phyloP scores from a whole-genome alignment of 2,329 filamentous ascomycete species.

The Colletotrichum neosansevieriae region DNA sequence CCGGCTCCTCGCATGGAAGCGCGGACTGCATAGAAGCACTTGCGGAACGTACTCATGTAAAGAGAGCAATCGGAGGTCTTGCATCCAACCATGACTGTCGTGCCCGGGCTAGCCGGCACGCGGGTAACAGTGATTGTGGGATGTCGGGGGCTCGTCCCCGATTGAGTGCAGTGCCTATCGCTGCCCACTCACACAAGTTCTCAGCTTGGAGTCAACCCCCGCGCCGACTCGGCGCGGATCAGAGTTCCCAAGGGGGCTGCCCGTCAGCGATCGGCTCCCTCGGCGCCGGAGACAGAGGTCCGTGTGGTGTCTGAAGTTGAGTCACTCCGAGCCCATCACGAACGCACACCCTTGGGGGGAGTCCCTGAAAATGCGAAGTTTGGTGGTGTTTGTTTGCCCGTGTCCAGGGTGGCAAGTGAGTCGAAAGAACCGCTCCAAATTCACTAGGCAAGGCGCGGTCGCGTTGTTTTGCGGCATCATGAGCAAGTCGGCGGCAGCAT shows the following conservation, averaged over 20 bases:
- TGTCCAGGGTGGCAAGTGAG: constrained; percentile 19
- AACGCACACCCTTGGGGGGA: too few species aligned
- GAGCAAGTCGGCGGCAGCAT: constrained; percentile 13
- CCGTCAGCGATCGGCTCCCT: too few species aligned
- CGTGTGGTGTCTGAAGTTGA: too few species aligned
- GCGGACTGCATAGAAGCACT: constrained; percentile 23
- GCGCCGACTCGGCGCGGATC: constrained; percentile 18
- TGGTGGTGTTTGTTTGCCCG: constrained; percentile 21
- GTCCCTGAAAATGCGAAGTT: not conserved
- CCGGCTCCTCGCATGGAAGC: constrained; percentile 15
- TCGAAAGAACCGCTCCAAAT: not conserved
- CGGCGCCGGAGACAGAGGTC: too few species aligned
- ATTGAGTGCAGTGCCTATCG: constrained; percentile 24
- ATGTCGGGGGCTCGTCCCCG: constrained; percentile 11
- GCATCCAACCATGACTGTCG: constrained; percentile 26
- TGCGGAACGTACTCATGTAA: constrained; percentile 15
- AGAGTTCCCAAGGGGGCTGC: constrained; percentile 13
- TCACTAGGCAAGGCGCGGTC: not conserved
- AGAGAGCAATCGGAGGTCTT: constrained; percentile 1
- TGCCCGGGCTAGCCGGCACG: constrained; percentile 28
- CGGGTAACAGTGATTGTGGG: constrained; percentile 6
- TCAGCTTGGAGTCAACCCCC: constrained; percentile 5
- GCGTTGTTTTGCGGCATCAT: constrained; percentile 13
- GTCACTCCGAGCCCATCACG: too few species aligned
- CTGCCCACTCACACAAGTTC: constrained; percentile 1